Percentiles rank a stretch among this genome's conserved stretches.
Conservation (phyloP, 306 rosid genomes). For the Arachis hypogaea region DNA sequence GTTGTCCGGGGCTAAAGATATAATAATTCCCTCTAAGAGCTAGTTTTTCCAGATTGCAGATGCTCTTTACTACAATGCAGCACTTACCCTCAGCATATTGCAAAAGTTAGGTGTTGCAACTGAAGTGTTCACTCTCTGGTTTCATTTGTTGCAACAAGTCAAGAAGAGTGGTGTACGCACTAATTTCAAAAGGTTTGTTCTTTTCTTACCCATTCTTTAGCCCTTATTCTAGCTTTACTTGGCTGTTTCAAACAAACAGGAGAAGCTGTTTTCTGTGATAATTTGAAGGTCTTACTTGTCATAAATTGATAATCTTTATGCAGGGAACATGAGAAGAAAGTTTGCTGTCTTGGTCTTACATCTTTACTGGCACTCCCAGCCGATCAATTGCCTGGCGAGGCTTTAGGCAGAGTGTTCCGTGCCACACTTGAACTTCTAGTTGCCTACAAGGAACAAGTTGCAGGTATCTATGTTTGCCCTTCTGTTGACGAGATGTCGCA, state of each 20-base stretch:
- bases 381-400: conserved; percentile 77
- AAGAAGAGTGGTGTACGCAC: conserved; percentile 74
- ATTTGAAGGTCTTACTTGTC: conserved; percentile 30
- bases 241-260: neutral
- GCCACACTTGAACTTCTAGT: conserved; percentile 86
- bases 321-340: conserved; percentile 96
- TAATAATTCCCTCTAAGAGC: conserved; percentile 26
- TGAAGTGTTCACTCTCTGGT: conserved; percentile 88
- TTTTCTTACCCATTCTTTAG: conserved; percentile 1
- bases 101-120: conserved; percentile 82
- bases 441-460: conserved; percentile 94
- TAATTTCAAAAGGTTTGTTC: conserved; percentile 75
- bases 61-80: conserved; percentile 87
- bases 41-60: conserved; percentile 72
- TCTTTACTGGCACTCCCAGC: conserved; percentile 79
- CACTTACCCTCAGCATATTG: conserved; percentile 73
- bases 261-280: conserved; percentile 7
- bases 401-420: conserved; percentile 87
- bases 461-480: conserved; percentile 55
- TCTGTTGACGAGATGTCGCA: conserved; percentile 3
- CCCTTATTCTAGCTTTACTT: neutral
- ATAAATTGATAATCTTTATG: conserved; percentile 27
- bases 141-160: conserved; percentile 85
- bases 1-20: conserved; percentile 13
- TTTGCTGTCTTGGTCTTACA: conserved; percentile 92